A percentile compares a stretch with the other conserved stretches of the same genome.
Conservation (phyloP, 108 stramenopile genomes). For the Cyclostephanos tholiformis region DNA sequence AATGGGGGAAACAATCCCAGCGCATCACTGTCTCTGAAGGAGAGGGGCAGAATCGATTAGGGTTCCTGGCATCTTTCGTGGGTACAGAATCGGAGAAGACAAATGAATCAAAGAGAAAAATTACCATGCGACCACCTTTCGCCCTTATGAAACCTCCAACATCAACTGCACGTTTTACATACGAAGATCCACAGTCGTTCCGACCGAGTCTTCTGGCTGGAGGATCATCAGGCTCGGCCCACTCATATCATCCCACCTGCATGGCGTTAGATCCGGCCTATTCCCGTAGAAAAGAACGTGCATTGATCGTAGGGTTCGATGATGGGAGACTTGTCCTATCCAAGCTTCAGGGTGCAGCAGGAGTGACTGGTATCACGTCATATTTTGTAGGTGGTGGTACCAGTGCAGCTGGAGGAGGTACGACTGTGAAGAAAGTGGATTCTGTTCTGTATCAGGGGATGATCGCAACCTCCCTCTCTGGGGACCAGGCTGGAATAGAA, state of each 20-base stretch:
- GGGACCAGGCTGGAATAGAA: conserved; percentile 59
- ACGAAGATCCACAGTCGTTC: conserved; percentile 20
- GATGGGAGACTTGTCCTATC: conserved; percentile 73
- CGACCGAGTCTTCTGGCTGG: conserved; percentile 6
- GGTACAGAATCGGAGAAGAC: conserved; percentile 5
- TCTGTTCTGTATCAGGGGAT: conserved; percentile 48
- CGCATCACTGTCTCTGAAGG: conserved; percentile 3
- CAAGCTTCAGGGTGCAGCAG: conserved; percentile 45
- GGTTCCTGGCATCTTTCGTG: conserved; percentile 14
- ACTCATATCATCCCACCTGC: conserved; percentile 39
- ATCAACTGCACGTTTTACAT: conserved; percentile 31
- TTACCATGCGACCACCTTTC: conserved; percentile 27
- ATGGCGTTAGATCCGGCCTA: conserved; percentile 77
- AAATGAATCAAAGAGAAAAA: conserved; percentile 1
- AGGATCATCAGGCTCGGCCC: conserved; percentile 12
- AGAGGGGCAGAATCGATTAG: conserved; percentile 7
- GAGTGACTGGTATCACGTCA: conserved; percentile 26
- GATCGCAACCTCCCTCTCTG: conserved; percentile 13
- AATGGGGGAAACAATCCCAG: conserved; percentile 31
- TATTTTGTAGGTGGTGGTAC: conserved; percentile 36
- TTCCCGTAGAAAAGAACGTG: conserved; percentile 50
- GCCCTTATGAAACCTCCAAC: conserved; percentile 40
- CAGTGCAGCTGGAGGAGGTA: conserved; percentile 19
- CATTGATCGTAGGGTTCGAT: conserved; percentile 70
- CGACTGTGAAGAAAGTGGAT: conserved; percentile 38